Conservation (phyloP, 2,329 filamentous ascomycete genomes). For the Botrytis hyacinthi region DNA sequence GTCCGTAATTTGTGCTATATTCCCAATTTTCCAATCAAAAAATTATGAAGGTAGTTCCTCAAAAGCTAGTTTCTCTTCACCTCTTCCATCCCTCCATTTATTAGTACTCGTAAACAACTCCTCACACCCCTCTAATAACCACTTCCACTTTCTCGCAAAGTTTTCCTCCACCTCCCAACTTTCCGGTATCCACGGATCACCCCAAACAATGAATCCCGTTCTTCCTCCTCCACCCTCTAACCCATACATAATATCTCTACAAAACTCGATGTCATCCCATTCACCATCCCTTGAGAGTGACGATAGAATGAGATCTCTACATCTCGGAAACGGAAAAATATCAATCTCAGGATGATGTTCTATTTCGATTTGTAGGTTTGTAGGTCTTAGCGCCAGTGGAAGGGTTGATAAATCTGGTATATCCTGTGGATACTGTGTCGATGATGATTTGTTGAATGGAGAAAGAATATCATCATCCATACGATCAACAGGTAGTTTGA, state of each 20-base stretch:
- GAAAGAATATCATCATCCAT: constrained; percentile 28
- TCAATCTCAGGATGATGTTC: constrained; percentile 45
- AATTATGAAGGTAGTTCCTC: neutral
- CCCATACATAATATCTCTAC: constrained; percentile 41
- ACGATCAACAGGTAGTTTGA: constrained; percentile 29
- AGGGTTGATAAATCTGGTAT: constrained; percentile 12
- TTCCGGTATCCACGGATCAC: constrained; percentile 44
- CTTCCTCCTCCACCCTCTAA: constrained; percentile 26
- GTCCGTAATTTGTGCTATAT: too few species aligned
- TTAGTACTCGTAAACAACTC: constrained; percentile 43
- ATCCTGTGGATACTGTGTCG: neutral
- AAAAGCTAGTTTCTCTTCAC: constrained; percentile 23
- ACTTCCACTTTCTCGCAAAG: constrained; percentile 49
- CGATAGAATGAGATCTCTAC: constrained; percentile 42
- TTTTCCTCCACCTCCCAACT: constrained; percentile 49
- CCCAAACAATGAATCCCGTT: constrained; percentile 48
- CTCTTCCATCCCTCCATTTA: constrained; percentile 38
- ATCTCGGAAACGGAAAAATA: constrained; percentile 40
- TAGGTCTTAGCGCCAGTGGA: constrained; percentile 39
- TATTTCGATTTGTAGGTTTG: constrained; percentile 40
- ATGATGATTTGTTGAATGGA: constrained; percentile 22
- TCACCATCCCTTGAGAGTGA: constrained; percentile 37
- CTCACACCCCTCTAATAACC: constrained; percentile 41
- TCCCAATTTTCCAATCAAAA: neutral
- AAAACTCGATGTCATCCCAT: constrained; percentile 41